Evolutionary conservation across 768 basidiomycete genomes (phyloP), one percentile per base, ranked within the genome.

Genomic region (Russula earlei): DNA sequence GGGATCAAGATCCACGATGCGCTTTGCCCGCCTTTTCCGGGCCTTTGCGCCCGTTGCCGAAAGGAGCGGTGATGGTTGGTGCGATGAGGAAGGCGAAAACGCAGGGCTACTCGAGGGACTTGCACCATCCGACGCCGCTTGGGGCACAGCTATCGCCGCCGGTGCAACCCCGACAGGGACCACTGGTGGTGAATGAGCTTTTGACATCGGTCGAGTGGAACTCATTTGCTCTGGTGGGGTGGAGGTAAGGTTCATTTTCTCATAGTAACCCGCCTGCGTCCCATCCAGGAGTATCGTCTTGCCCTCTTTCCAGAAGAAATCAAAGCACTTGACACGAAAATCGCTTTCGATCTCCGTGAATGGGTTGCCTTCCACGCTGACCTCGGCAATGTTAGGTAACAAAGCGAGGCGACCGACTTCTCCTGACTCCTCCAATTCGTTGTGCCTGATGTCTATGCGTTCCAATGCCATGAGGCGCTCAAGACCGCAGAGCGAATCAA

Each of bases 401-500:
- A 79, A 75, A 0, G 89, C 82, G 22, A 98, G 72, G 29, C 95
- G 76, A 8, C 91, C 87, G 9, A 98, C 75, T 68, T 98, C 95
- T 10, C 82, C 82, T 45, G 80, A 81, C 62, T 97, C 95, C 47
- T 85, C 81, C 34, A 98, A 71, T 51, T 80, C 71, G 62, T 98
- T 97, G 52, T 74, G 68, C 6, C 91, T 79, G 15, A 97, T 73
- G 68, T 98, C 94, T 27, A 96, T 77, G 34, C 88, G 80, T 66
- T 94, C 85, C 11, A 98, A 78, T 2, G 83, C 87, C 54, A 79
- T 72, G 0, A 97, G 76, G n/a, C 93, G 82, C 69, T 98, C 95
- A 7, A 98, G 77, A 17, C 95, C 95, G 58, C 91, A 93, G 52
- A 98, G 80, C n/a, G 91, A 92, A 65, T 95, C 91, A 49, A 97